Evolutionary conservation across 164 flowering plant genomes (phyloP), one percentile per base, ranked within the genome.

Genomic region (Annona cherimola): DNA sequence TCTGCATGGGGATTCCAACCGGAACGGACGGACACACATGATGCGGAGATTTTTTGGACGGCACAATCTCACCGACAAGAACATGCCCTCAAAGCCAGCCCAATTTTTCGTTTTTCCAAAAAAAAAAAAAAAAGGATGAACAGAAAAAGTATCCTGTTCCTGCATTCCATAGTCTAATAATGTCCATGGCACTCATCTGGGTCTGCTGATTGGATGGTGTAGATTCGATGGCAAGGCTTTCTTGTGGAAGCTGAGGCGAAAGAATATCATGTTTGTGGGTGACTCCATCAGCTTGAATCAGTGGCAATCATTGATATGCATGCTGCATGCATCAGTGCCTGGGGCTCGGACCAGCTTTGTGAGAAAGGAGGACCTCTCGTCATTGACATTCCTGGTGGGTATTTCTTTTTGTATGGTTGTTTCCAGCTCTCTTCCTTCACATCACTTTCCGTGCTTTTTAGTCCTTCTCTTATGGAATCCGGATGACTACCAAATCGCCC

Each of bases 211-310:
- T 50, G 9, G 57, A 50, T 50, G 57, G 14, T 73, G 66, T 35
- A 78, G 80, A 63, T 83, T 80, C 74, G 69, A 83, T 57, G 83
- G 83, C 44, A 41, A 70, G 67, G 73, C 70, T 50, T 78, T 83
- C 42, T 62, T 80, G 45, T 16, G 7, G 78, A 75, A 69, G 63
- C 69, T 73, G 81, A 80, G 72, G 46, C 75, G 81, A 55, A 82
- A 82, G 80, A 80, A 78, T 54, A 78, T 82, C 18, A 79, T 82
- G 82, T 79, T 82, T 73, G 82, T 82, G 46, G 84, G 84, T 5
- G 84, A 82, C 70, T 82, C 82, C 19, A 70, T 82, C 62, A 78
- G 83, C 66, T 54, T 76, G 63, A 82, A 82, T 41, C 83, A 80
- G 73, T 82, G 81, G 79, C 65, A 78, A 26, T 82, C 85, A 2